A percentile compares a stretch with the other conserved stretches of the same genome.
Conservation (phyloP, 1,284 basidiomycete genomes). For the Takashimella tepidaria region DNA sequence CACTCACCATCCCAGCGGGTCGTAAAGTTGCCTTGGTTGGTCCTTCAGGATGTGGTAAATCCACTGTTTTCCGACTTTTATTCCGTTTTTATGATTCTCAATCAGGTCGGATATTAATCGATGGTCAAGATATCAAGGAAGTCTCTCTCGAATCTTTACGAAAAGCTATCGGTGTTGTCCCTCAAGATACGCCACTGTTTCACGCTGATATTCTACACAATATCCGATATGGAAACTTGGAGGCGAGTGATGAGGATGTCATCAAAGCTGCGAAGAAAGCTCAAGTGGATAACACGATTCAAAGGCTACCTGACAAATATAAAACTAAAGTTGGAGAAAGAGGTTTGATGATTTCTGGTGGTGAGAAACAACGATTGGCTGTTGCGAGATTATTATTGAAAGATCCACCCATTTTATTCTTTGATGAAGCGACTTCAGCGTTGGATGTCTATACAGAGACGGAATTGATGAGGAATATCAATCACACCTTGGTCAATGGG, state of each 20-base stretch:
- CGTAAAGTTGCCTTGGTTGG: constrained; percentile 96
- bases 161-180: constrained; percentile 81
- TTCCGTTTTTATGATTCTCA: constrained; percentile 91
- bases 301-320: constrained; percentile 78
- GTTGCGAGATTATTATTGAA: constrained; percentile 89
- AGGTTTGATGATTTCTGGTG: constrained; percentile 95
- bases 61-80: constrained; percentile 87
- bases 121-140: constrained; percentile 74
- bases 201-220: constrained; percentile 94
- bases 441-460: constrained; percentile 90
- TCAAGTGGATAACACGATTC: constrained; percentile 77
- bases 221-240: constrained; percentile 84
- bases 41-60: constrained; percentile 96
- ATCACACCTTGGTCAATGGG: constrained; percentile 67
- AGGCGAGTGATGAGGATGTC: constrained; percentile 85
- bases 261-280: constrained; percentile 75
- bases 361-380: constrained; percentile 94
- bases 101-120: constrained; percentile 67
- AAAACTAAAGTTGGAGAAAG: constrained; percentile 89
- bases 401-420: constrained; percentile 91
- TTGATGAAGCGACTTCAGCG: constrained; percentile 97
- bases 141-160: constrained; percentile 72
- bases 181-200: constrained; percentile 96
- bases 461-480: constrained; percentile 93
- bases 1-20: constrained; percentile 91